Percentiles rank a stretch among this genome's conserved stretches.
These are phyloP conservation scores for Colletotrichum tabaci DNA, from an alignment of 2,329 filamentous ascomycete species.

Conservation along the genomic window DNA sequence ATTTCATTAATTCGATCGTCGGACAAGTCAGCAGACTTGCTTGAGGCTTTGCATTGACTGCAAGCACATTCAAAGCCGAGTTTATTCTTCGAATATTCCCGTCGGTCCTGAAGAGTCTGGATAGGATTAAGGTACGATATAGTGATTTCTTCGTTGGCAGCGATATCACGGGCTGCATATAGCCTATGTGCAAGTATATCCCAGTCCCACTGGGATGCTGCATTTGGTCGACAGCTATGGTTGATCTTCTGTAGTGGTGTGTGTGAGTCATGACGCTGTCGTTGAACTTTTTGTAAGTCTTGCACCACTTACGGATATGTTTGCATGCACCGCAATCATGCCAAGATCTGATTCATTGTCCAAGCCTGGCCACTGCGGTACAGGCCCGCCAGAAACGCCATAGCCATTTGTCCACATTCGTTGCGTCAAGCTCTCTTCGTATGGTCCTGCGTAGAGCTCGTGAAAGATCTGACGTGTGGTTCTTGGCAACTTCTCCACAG, in stretches of 20 bases:
- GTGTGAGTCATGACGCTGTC: neutral
- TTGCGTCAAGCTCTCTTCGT: neutral
- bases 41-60: neutral
- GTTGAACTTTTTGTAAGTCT: too few species aligned
- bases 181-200: neutral
- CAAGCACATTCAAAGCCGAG: constrained; percentile 14
- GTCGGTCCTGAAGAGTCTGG: neutral
- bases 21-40: neutral
- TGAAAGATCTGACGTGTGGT: neutral
- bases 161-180: constrained; percentile 8
- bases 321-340: constrained; percentile 19
- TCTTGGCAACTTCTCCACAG: constrained; percentile 4
- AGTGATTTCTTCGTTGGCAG: constrained; percentile 18
- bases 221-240: constrained; percentile 21
- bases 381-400: neutral
- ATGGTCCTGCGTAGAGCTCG: neutral
- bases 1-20: constrained; percentile 21
- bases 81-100: accelerated
- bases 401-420: constrained; percentile 8
- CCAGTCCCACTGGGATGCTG: constrained; percentile 16
- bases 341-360: neutral
- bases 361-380: neutral
- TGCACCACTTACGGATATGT: constrained; percentile 10
- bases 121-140: constrained; percentile 24
- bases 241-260: constrained; percentile 13